Percentiles rank a stretch among this genome's conserved stretches.
phyloP scores from a whole-genome alignment of 2,329 filamentous ascomycete species.

The Claviceps africana region DNA sequence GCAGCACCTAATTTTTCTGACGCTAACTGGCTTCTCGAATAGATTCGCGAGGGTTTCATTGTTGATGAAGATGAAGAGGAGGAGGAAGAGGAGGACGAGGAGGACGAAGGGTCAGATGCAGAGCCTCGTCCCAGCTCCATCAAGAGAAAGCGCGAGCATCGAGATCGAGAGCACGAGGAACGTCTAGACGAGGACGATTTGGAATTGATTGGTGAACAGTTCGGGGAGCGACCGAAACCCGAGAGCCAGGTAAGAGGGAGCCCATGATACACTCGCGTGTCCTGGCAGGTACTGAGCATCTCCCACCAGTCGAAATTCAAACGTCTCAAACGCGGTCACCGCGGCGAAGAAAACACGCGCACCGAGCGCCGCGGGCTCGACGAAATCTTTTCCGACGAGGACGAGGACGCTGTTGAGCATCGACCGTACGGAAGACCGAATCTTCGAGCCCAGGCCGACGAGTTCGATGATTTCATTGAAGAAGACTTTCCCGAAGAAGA shows the following conservation, averaged over 20 bases:
- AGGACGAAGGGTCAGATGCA: conserved; percentile 42
- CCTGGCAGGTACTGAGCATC: neutral
- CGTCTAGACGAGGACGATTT: conserved; percentile 92
- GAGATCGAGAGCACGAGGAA: conserved; percentile 71
- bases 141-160: conserved; percentile 62
- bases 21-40: conserved; percentile 7
- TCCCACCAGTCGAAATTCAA: conserved; percentile 70
- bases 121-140: conserved; percentile 39
- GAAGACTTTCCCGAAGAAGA: conserved; percentile 87
- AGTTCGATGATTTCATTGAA: conserved; percentile 93
- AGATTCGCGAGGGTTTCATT: conserved; percentile 93
- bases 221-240: conserved; percentile 47
- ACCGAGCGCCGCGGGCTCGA: conserved; percentile 60
- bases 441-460: conserved; percentile 53
- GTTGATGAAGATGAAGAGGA: conserved; percentile 57
- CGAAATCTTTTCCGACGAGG: conserved; percentile 92
- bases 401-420: conserved; percentile 55
- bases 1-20: neutral
- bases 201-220: conserved; percentile 79
- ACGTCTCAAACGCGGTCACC: conserved; percentile 82
- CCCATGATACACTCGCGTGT: neutral
- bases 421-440: conserved; percentile 35
- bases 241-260: conserved; percentile 48
- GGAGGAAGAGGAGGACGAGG: conserved; percentile 59
- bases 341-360: conserved; percentile 54